Conservation (phyloP, 768 basidiomycete genomes). For the Lactarius indigo region DNA sequence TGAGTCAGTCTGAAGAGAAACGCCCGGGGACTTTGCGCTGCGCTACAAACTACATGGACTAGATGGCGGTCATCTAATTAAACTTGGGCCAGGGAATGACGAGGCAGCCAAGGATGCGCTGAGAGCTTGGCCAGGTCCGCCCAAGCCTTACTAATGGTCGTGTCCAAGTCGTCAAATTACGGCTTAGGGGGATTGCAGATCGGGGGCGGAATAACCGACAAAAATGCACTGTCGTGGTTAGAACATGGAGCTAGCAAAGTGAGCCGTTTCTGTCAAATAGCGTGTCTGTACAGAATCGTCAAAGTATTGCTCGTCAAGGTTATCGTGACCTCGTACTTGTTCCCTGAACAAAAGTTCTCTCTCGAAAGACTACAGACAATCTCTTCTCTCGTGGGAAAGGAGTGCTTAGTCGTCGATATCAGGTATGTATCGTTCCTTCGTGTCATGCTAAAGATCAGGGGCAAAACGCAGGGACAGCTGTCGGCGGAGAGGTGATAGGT, state of each 20-base stretch:
- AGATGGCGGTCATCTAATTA: slow-evolving; percentile 92
- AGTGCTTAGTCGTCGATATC: slow-evolving; percentile 90
- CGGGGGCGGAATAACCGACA: slow-evolving; percentile 85
- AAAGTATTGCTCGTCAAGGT: slow-evolving; percentile 48
- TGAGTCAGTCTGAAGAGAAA: slow-evolving; percentile 49
- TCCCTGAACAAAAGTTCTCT: slow-evolving; percentile 79
- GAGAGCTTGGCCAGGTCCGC: slow-evolving; percentile 73
- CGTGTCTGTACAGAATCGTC: slow-evolving; percentile 14
- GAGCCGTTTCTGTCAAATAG: slow-evolving; percentile 1
- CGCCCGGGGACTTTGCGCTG: slow-evolving; percentile 73
- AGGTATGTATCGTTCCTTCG: slow-evolving; percentile 49
- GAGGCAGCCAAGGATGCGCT: slow-evolving; percentile 84
- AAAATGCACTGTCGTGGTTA: slow-evolving; percentile 83
- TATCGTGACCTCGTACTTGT: slow-evolving; percentile 96
- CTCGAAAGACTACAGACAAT: slow-evolving; percentile 63
- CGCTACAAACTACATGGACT: slow-evolving; percentile 71
- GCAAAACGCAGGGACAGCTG: slow-evolving; percentile 53
- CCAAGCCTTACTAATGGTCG: neutral
- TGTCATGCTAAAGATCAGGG: neutral
- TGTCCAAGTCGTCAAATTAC: neutral
- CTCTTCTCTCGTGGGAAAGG: slow-evolving; percentile 67
- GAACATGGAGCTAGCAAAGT: slow-evolving; percentile 90
- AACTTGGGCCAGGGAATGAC: slow-evolving; percentile 89
- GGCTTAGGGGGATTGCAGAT: slow-evolving; percentile 62
- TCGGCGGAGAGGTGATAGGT: slow-evolving; percentile 65